These are phyloP conservation scores for Platismatia glauca DNA, from an alignment of 495 filamentous ascomycete species.

Conservation along the genomic window DNA sequence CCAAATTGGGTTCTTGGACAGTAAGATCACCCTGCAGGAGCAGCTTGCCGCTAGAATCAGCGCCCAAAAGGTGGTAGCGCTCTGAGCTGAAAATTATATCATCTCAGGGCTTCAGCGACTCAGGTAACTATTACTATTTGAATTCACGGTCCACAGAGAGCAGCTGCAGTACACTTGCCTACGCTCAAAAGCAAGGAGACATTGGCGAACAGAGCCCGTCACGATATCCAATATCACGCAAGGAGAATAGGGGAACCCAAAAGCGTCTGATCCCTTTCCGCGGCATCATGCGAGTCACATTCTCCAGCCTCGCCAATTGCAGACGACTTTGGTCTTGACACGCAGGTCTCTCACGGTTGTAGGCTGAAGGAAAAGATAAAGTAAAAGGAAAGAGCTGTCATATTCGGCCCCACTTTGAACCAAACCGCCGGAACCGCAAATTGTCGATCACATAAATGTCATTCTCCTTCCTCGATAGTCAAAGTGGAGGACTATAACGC, in stretches of 20 bases:
- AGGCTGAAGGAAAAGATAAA: too few species aligned
- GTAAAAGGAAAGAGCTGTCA: background rate
- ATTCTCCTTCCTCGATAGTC: background rate
- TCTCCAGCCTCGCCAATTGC: conserved; percentile 19
- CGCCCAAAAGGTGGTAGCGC: too few species aligned
- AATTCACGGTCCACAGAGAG: background rate
- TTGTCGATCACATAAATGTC: background rate
- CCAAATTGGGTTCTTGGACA: too few species aligned
- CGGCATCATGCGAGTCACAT: background rate
- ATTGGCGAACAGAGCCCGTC: too few species aligned
- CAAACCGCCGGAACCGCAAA: background rate
- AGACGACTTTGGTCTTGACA: background rate
- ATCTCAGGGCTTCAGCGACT: too few species aligned
- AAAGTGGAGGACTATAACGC: background rate
- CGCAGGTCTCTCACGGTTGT: background rate
- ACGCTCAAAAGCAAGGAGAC: too few species aligned
- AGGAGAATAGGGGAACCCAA: background rate
- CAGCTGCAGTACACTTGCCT: background rate
- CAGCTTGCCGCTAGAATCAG: too few species aligned
- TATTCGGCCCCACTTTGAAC: background rate
- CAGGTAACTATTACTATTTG: too few species aligned
- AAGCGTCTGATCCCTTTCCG: conserved; percentile 18
- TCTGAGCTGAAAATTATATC: too few species aligned
- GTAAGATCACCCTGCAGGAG: too few species aligned
- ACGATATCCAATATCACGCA: background rate